phyloP scores from a whole-genome alignment of 2,329 filamentous ascomycete genomes.

The Ilyonectria destructans region DNA sequence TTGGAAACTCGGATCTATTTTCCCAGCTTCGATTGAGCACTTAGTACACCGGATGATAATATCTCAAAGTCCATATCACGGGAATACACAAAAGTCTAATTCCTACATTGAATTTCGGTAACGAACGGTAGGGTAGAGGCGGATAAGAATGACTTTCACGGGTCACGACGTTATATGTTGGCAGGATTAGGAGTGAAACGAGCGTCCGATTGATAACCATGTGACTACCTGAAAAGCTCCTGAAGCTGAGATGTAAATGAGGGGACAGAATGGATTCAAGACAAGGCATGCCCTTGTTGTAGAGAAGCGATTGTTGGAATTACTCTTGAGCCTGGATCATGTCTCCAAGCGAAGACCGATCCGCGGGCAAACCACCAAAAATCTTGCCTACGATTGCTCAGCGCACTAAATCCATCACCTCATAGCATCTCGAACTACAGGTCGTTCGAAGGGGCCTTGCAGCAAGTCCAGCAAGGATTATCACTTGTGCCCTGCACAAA shows the following conservation, averaged over 20 bases:
- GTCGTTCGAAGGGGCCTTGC: slow-evolving; percentile 1
- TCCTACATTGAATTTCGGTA: no score
- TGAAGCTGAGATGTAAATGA: neutral
- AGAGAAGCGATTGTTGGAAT: neutral
- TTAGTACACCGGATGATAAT: no score
- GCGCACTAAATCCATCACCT: neutral
- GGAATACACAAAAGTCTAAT: no score
- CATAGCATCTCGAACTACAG: slow-evolving; percentile 1
- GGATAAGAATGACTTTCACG: no score
- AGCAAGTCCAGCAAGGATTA: slow-evolving; percentile 36
- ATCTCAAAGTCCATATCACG: no score
- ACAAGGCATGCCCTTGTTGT: neutral
- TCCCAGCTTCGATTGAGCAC: no score
- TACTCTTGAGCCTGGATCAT: neutral
- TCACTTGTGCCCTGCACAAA: slow-evolving; percentile 19
- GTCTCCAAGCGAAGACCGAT: neutral
- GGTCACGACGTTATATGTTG: no score
- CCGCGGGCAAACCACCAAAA: neutral
- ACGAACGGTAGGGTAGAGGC: no score
- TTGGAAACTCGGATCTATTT: no score
- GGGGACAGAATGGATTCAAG: neutral
- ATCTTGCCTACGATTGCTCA: neutral
- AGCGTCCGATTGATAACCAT: neutral
- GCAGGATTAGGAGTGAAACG: neutral
- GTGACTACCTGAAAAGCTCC: neutral